Evolutionary conservation across 2,329 filamentous ascomycete species (phyloP), one percentile per base, ranked within the genome.

Genomic region (Chrysoporthe deuterocubensis): DNA sequence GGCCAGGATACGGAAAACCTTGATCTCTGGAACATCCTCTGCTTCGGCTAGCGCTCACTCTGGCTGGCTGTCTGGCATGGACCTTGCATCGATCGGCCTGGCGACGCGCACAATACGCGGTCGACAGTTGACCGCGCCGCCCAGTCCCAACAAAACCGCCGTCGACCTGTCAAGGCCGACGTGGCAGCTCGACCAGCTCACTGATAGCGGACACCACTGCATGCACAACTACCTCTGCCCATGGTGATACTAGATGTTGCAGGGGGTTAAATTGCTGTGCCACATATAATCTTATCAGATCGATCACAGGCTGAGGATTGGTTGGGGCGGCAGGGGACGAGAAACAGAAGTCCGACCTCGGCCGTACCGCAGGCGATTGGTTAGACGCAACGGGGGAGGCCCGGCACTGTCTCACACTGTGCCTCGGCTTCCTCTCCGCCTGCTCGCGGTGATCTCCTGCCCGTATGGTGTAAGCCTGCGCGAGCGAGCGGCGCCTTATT

Each of bases 251-350:
- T 26, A 26, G 32, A 40, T 14, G 50, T 54, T 34, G 32, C 37
- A 18, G 32, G 21, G 21, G 18, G 52, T n/a, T 57, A 37, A 57
- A 57, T 57, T 57, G 54, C 32, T 40, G 54, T 40, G 54, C 54
- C 32, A 57, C 54, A 57, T 40, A 21, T 62, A 66, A 68, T 68
- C 67, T 68, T 68, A 68, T 68, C 67, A 66, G 67, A 68, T 68
- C 67, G 57, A 68, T 68, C 67, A 66, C 26, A 40, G 54, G 34
- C 9, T 7, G 34, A 40, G 16, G 54, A 57, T 57, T 57, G 54
- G 54, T n/a, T 37, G 18, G 34, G 16, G n/a, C 43, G 14, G 34
- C 14, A 16, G 26, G 5, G 32, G 14, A 46, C 11, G 21, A 11
- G 7, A 7, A 26, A 26, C 14, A 11, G n/a, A 21, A 16, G 42